phyloP scores from a whole-genome alignment of 2,329 filamentous ascomycete genomes.

The Ophiobolus disseminans region DNA sequence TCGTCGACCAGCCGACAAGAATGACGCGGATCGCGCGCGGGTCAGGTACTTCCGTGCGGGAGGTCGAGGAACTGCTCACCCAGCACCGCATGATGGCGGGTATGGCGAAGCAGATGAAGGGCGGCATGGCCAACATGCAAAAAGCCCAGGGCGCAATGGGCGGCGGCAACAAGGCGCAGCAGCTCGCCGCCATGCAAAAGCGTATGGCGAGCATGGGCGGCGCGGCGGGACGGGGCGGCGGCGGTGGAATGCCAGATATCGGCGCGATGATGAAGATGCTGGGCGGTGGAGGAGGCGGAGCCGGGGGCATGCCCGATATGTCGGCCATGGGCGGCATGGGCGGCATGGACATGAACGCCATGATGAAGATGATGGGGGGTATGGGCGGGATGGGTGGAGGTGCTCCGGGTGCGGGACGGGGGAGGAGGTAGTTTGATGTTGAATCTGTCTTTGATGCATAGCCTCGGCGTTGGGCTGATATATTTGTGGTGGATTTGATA shows the following conservation, averaged over 20 bases:
- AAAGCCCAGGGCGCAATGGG: constrained; percentile 89
- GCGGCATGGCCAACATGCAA: constrained; percentile 98
- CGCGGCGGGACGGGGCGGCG: constrained; percentile 63
- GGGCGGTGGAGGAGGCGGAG: constrained; percentile 67
- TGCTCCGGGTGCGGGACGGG: constrained; percentile 25
- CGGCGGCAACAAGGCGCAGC: constrained; percentile 88
- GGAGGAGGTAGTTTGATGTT: constrained; percentile 26
- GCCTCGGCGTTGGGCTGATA: constrained; percentile 31
- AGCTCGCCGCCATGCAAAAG: constrained; percentile 97
- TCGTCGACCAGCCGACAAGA: constrained; percentile 87
- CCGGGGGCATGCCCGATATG: constrained; percentile 70
- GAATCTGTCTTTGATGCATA: constrained; percentile 31
- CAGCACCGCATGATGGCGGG: constrained; percentile 99
- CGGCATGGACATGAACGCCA: constrained; percentile 49
- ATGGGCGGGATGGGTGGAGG: constrained; percentile 35
- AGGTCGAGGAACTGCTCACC: constrained; percentile 96
- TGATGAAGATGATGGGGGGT: constrained; percentile 48
- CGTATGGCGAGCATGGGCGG: constrained; percentile 91
- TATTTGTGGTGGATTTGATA: too few species aligned
- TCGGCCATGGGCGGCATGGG: constrained; percentile 65
- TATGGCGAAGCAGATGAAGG: constrained; percentile 99
- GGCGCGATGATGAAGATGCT: constrained; percentile 92
- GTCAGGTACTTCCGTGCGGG: constrained; percentile 86
- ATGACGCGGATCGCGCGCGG: constrained; percentile 92
- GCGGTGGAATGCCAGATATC: constrained; percentile 75